Evolutionary conservation across 139 green algal genomes (phyloP).

Genomic region (Asterochloris sp.): DNA sequence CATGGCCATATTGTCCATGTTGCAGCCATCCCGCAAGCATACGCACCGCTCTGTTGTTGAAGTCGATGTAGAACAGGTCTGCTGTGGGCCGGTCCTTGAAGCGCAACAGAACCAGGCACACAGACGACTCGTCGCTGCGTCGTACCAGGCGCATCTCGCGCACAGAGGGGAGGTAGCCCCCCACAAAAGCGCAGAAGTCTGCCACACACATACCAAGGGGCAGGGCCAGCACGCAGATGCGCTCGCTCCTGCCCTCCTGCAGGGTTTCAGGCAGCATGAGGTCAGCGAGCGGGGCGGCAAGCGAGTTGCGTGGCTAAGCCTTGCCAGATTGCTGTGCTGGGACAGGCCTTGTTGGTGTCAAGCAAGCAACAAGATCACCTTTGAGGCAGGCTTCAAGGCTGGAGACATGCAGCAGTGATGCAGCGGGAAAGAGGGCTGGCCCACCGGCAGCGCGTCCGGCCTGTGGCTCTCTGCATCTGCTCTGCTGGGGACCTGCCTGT

Average conservation of each 20-base stretch:
- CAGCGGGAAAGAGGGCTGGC: neutral
- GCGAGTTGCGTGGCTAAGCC: neutral
- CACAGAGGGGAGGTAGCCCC: conserved; percentile 61
- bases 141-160: conserved; percentile 78
- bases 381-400: neutral
- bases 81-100: conserved; percentile 68
- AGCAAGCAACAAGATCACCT: neutral
- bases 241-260: conserved; percentile 33
- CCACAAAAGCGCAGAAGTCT: conserved; percentile 89
- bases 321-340: neutral
- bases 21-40: neutral
- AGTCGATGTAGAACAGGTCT: conserved; percentile 75
- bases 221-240: conserved; percentile 80
- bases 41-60: conserved; percentile 72
- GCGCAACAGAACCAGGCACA: conserved; percentile 84
- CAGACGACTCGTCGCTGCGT: conserved; percentile 36
- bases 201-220: conserved; percentile 83
- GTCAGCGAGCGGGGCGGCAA: neutral
- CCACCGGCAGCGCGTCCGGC: neutral
- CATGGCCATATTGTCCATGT: neutral
- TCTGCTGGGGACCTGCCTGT: conserved; percentile 39
- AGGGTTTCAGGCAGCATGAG: neutral
- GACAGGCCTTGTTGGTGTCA: neutral
- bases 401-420: neutral
- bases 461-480: neutral